Base-by-base conservation (phyloP, 2,329 filamentous ascomycete genomes). In the Ceratocystis diversiconidia region DNA sequence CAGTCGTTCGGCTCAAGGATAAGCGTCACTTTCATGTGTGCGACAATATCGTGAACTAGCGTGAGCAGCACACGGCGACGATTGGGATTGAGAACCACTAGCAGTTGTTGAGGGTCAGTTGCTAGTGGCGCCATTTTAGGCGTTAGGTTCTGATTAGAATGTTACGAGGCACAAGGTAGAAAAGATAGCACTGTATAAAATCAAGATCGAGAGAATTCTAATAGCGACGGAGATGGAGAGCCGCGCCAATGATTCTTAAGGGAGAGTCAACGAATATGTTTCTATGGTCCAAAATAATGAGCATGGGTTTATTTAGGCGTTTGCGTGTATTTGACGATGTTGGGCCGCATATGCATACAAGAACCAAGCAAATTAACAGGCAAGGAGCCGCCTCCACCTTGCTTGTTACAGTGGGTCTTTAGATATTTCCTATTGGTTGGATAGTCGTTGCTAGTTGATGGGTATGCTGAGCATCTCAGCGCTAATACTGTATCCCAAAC, bases 11-110 rank as follows among this genome's bases (percentile, higher is more conserved):
- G 64, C 44, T 52, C 63, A 46, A 55, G 63, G 67, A 82, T 75
- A 15, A 84, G 71, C 68, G 82, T 77, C 1, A 76, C 75, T 57
- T 78, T 77, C 80, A 85, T 84, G 67, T 79, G 78, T n/a, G 72
- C 71, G n/a, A 76, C 77, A 70, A 84, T 81, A 48, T 82, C 78
- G 60, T 75, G 73, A 28, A 82, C 74, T 22, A 85, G 78, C 61
- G 73, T 73, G 65, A 80, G 78, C 41, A 83, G 76, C 1, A 78
- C 80, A 68, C 76, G 77, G 60, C 82, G 79, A 57, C 78, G 76
- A 32, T 79, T 77, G 32, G 76, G 75, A 69, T 83, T 80, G 50
- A 85, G 76, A 30, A 80, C 76, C 64, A 84, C 78, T 73, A 81
- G 77, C 64, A 84, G 73, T 69, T 82, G 80, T 67, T 80, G 78